These are phyloP conservation scores for Rhynchospora tenuis DNA, from an alignment of 176 grass and related monocot species.

Conservation along the genomic window DNA sequence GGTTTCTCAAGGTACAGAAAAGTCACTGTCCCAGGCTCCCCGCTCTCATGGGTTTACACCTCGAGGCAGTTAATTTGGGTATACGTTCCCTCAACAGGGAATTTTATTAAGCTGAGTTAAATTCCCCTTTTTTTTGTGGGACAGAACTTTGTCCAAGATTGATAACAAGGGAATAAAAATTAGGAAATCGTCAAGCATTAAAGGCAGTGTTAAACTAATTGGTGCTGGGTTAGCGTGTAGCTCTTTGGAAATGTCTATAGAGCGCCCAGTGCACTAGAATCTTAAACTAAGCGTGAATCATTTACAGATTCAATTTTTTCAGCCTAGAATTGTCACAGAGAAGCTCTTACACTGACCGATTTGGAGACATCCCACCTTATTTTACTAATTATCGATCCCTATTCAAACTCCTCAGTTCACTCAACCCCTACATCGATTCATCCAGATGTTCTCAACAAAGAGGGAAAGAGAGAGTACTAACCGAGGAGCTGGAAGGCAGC, in stretches of 20 bases:
- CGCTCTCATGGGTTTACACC: background rate
- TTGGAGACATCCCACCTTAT: background rate
- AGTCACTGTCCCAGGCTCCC: background rate
- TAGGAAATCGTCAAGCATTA: background rate
- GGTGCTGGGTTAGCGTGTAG: background rate
- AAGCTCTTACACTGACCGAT: background rate
- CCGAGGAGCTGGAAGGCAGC: conserved; percentile 81
- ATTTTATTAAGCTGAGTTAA: too few species aligned
- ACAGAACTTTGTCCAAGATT: background rate
- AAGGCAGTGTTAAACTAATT: background rate
- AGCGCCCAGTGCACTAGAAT: background rate
- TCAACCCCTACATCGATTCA: background rate
- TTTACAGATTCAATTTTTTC: background rate
- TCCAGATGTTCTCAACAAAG: background rate
- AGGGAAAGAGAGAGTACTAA: conserved; percentile 1
- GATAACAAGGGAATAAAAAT: background rate
- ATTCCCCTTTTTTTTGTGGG: background rate
- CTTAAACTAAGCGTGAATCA: too few species aligned
- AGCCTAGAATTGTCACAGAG: background rate
- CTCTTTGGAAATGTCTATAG: background rate
- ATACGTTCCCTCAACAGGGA: background rate
- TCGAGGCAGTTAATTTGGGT: background rate
- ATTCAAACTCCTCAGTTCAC: background rate
- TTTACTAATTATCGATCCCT: background rate
- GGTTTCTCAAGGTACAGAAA: background rate